A percentile compares a stretch with the other conserved stretches of the same genome.
phyloP scores from a whole-genome alignment of 108 stramenopile species.

The Nitzschia sp. region DNA sequence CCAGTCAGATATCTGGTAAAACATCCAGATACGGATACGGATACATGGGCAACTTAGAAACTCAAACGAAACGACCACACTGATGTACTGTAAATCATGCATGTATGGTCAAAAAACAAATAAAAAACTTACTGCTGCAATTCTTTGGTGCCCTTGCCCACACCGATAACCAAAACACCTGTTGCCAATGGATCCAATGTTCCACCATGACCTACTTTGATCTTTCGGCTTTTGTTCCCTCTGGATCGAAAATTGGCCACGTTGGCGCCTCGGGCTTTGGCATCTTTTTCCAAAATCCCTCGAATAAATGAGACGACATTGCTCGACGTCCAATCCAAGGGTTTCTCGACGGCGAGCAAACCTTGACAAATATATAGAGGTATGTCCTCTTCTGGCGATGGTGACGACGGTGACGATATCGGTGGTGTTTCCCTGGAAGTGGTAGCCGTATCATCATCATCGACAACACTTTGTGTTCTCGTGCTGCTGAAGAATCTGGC shows the following conservation, averaged over 20 bases:
- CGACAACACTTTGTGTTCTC: background rate
- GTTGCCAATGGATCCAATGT: slow-evolving; percentile 95
- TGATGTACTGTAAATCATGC: background rate
- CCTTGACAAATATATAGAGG: slow-evolving; percentile 77
- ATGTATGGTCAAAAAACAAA: background rate
- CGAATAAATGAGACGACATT: slow-evolving; percentile 88
- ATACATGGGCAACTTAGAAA: background rate
- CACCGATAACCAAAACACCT: slow-evolving; percentile 92
- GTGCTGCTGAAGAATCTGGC: no score
- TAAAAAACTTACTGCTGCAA: slow-evolving; percentile 11
- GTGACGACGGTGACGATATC: no score
- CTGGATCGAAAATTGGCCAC: slow-evolving; percentile 16
- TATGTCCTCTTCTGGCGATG: background rate
- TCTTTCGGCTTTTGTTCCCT: slow-evolving; percentile 33
- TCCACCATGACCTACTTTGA: slow-evolving; percentile 95
- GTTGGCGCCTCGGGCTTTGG: slow-evolving; percentile 53
- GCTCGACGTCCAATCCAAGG: slow-evolving; percentile 86
- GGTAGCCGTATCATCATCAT: background rate
- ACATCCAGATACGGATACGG: background rate
- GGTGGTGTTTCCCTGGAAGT: no score
- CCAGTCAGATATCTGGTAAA: slow-evolving; percentile 73
- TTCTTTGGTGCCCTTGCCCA: slow-evolving; percentile 68
- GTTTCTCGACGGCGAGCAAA: slow-evolving; percentile 88
- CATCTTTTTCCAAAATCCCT: slow-evolving; percentile 67
- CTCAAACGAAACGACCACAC: background rate